Percentiles rank a stretch among this genome's conserved stretches.
Evolutionary conservation across 129 eudicot species (phyloP).

Genomic region (Artemisia tridentata): DNA sequence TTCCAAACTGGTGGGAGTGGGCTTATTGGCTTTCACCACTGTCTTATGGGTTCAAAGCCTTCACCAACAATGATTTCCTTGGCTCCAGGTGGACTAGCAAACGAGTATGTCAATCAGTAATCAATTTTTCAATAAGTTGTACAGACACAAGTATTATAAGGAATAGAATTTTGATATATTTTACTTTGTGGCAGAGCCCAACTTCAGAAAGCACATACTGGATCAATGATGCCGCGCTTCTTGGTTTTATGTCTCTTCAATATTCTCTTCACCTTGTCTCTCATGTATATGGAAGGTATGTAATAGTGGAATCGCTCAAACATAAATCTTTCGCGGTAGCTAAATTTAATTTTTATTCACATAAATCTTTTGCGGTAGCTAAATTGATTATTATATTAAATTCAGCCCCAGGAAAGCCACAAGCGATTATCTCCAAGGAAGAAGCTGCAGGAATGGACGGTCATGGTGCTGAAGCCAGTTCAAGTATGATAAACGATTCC

Average conservation of each 20-base stretch:
- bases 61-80: conserved; percentile 53
- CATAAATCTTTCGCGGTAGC: no score
- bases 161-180: background rate
- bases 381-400: no score
- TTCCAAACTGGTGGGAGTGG: conserved; percentile 62
- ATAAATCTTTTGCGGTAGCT: no score
- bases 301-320: no score
- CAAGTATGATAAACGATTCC: no score
- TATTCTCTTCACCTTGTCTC: conserved; percentile 47
- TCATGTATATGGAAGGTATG: conserved; percentile 34
- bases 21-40: conserved; percentile 62
- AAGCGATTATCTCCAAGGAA: conserved; percentile 61
- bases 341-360: no score
- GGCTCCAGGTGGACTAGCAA: conserved; percentile 47
- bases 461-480: conserved; percentile 12
- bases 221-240: conserved; percentile 46
- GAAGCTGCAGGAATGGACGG: conserved; percentile 37
- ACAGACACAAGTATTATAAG: background rate
- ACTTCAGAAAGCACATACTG: conserved; percentile 48
- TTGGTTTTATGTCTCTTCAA: conserved; percentile 48
- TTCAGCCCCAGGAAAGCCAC: conserved; percentile 63
- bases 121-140: background rate
- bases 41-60: conserved; percentile 50
- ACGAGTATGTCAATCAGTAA: conserved; percentile 27
- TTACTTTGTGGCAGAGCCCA: conserved; percentile 37